Base-by-base conservation (phyloP, 2,329 filamentous ascomycete species). In the Exophiala calicioides region DNA sequence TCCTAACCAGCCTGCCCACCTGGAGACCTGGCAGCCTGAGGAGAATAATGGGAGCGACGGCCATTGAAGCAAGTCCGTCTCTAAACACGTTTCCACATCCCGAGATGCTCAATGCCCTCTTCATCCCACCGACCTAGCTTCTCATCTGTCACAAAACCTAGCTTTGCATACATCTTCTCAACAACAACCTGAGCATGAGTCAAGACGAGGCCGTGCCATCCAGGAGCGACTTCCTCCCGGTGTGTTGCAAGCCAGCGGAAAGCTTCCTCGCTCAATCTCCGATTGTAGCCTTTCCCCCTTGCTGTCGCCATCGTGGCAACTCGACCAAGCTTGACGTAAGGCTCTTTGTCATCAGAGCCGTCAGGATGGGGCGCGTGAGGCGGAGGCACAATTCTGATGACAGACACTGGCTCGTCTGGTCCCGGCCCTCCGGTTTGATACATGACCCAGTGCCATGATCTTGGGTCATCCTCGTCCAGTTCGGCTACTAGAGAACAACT, bases 401-500 rank as follows among this genome's bases (percentile, higher is more conserved):
- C 88, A 5, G 85, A 89, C 42, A 91, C 81, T 36, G 89, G 80
- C 18, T 67, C 70, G 55, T 63, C 43, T 13, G 12, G 23, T 7
- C 65, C 27, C 61, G 60, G 16, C 40, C 24, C 20, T 30, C 15
- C 15, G 8, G 40, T 32, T 36, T 81, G 81, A 67, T 95, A 95
- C n/a, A 84, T 74, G 21, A 95, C 84, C 86, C 88, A 95, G 67
- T 96, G 90, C 69, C 84, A 91, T 57, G 82, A 84, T 26, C 87
- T 79, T 1, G 77, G 57, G 65, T 97, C 91, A 63, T 96, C 89
- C 1, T 76, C 70, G 70, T 96, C 91, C 56, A 88, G 77, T 66
- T 97, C 90, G 55, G 82, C 80, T 27, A 85, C 81, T 1, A 81
- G 66, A 0, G 73, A 68, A 20, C 79, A 73, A 16, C 70, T 65